A percentile compares a stretch with the other conserved stretches of the same genome.
These are phyloP conservation scores for Claviceps sp. DNA, from an alignment of 2,329 filamentous ascomycete species.

Conservation along the genomic window DNA sequence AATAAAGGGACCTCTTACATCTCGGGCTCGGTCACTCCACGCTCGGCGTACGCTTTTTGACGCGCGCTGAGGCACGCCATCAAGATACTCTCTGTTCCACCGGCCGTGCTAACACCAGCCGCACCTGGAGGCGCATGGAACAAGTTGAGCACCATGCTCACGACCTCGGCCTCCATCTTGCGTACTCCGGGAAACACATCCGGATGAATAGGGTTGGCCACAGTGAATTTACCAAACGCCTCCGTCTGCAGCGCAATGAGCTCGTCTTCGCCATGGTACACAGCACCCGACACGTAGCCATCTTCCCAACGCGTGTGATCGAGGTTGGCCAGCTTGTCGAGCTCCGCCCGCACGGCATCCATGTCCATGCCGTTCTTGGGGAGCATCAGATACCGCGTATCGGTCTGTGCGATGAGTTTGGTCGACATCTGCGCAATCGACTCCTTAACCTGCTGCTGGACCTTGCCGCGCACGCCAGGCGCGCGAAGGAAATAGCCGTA, in stretches of 20 bases:
- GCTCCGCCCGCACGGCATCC: slow-evolving; percentile 67
- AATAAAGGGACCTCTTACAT: slow-evolving; percentile 47
- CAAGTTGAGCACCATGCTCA: slow-evolving; percentile 82
- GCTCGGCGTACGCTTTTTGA: slow-evolving; percentile 76
- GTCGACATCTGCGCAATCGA: slow-evolving; percentile 67
- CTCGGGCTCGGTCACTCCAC: slow-evolving; percentile 82
- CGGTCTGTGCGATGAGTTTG: slow-evolving; percentile 66
- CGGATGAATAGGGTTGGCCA: slow-evolving; percentile 92
- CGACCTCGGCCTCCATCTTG: slow-evolving; percentile 98
- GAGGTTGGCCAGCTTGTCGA: slow-evolving; percentile 68
- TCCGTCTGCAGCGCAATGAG: slow-evolving; percentile 77
- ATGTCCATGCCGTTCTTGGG: slow-evolving; percentile 74
- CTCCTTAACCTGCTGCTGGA: slow-evolving; percentile 72
- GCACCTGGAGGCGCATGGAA: slow-evolving; percentile 82
- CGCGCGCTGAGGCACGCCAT: slow-evolving; percentile 88
- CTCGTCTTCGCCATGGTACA: slow-evolving; percentile 84
- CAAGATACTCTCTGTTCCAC: slow-evolving; percentile 90
- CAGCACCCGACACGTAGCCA: slow-evolving; percentile 82
- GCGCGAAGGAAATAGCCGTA: slow-evolving; percentile 79
- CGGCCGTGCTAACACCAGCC: slow-evolving; percentile 80
- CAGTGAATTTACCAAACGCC: slow-evolving; percentile 87
- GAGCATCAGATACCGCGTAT: slow-evolving; percentile 60
- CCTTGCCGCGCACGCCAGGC: slow-evolving; percentile 74
- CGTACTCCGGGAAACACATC: slow-evolving; percentile 95
- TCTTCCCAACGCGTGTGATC: slow-evolving; percentile 97